Base-by-base conservation (phyloP, 1,284 basidiomycete species). In the Trichosporon asahii region DNA sequence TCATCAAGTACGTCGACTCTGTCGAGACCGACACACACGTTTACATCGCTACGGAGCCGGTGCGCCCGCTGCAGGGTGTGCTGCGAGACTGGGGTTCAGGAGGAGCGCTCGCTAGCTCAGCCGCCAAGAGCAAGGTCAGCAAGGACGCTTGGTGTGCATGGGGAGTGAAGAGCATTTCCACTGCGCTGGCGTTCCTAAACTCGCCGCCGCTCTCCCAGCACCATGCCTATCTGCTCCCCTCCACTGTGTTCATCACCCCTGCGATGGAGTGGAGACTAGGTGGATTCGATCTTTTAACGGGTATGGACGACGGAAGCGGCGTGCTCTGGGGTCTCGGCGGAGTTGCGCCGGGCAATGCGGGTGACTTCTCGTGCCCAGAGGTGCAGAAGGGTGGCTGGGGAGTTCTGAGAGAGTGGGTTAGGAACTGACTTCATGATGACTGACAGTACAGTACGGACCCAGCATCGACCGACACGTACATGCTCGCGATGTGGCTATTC, bases 261-360 rank as follows among this genome's bases (percentile, higher is more conserved):
- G 93, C 94, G 0, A 93, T 96, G 23, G 97, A 99, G 85, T 99
- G 95, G 96, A 92, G 92, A 78, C 85, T 99, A 9, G 95, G 92
- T 35, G 96, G 96, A 0, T 95, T 99, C 77, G 97, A 99, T 76
- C 84, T 95, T 0, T 84, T 98, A 76, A 95, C 83, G 12, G 79
- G 80, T 3, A 76, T 79, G 64, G 82, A 84, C 27, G 82, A 84
- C 63, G 73, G 76, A 4, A 68, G 77, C 40, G 85, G 76, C 29
- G 76, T 82, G 60, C 71, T 76, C 74, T 82, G 94, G 93, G 90
- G 87, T 3, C 84, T 91, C 79, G 92, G 90, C 33, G 87, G 89
- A 7, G 78, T 90, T 40, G 81, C 91, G 55, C 90, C 90, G 0
- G 69, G 89, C 85, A 76, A 86, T 87, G 69, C 87, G 83, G 77